Conservation (phyloP, 192 early-diverging fungal species). For the Linderina pennispora region DNA sequence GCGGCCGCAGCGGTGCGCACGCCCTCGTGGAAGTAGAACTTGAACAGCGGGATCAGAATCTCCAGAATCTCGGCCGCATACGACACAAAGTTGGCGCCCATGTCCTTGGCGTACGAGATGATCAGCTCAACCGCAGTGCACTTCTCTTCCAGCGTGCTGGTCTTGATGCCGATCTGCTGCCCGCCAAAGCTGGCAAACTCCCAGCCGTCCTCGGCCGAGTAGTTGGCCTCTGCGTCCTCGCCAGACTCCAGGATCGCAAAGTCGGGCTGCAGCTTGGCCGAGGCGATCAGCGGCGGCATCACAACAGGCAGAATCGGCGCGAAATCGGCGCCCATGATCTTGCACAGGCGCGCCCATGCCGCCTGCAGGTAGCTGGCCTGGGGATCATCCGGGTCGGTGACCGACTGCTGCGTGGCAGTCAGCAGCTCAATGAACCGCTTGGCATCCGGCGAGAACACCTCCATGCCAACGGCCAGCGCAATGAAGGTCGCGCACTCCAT, state of each 20-base stretch:
- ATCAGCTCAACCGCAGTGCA: constrained; percentile 98
- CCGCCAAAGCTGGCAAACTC: constrained; percentile 89
- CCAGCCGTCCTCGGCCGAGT: constrained; percentile 96
- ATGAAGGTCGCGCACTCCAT: constrained; percentile 97
- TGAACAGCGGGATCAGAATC: constrained; percentile 82
- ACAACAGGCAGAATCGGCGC: constrained; percentile 87
- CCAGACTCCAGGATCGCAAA: constrained; percentile 79
- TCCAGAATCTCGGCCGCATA: constrained; percentile 81
- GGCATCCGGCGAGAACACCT: constrained; percentile 76
- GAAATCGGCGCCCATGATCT: constrained; percentile 90
- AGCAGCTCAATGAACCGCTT: constrained; percentile 77
- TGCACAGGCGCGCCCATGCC: constrained; percentile 97
- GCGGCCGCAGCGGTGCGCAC: constrained; percentile 84
- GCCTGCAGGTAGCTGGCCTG: constrained; percentile 88
- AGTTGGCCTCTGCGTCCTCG: constrained; percentile 81
- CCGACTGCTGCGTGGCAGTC: constrained; percentile 68
- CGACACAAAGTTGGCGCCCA: constrained; percentile 82
- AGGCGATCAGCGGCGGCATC: constrained; percentile 83
- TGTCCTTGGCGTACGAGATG: constrained; percentile 85
- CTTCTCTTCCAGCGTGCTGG: constrained; percentile 95
- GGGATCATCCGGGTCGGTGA: constrained; percentile 89
- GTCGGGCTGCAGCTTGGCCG: constrained; percentile 89
- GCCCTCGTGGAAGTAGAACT: constrained; percentile 98
- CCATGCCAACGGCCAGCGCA: constrained; percentile 88
- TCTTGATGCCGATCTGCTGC: constrained; percentile 95